A percentile compares a stretch with the other conserved stretches of the same genome.
phyloP scores from a whole-genome alignment of 2,329 filamentous ascomycete species.

The Cladosporium sp. region DNA sequence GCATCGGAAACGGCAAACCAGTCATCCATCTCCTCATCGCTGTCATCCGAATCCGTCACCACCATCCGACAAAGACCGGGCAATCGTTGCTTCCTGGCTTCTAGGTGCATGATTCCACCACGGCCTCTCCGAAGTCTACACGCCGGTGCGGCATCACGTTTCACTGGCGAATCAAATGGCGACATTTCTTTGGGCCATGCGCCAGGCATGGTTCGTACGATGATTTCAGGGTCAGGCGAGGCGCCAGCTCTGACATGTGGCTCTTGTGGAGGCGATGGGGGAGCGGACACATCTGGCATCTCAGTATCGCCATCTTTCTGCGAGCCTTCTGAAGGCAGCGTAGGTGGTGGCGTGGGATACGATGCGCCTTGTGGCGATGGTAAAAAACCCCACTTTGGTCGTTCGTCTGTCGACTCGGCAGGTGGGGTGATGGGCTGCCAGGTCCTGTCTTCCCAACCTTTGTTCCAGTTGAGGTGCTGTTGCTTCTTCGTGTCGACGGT shows the following conservation, averaged over 20 bases:
- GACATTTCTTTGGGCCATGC: conserved; percentile 15
- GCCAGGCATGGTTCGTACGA: conserved; percentile 21
- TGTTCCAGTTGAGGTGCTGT: conserved; percentile 89
- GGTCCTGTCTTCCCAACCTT: conserved; percentile 83
- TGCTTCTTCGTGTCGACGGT: conserved; percentile 84
- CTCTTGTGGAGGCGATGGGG: conserved; percentile 14
- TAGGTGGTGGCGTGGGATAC: conserved; percentile 46
- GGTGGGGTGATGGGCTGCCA: conserved; percentile 78
- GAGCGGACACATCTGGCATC: conserved; percentile 26
- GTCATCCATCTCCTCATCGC: conserved; percentile 66
- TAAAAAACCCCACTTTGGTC: conserved; percentile 26
- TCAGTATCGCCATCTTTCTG: conserved; percentile 37
- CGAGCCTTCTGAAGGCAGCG: conserved; percentile 39
- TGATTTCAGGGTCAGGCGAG: conserved; percentile 22
- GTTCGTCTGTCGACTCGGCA: conserved; percentile 46
- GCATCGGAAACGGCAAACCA: conserved; percentile 25
- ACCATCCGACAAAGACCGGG: conserved; percentile 25
- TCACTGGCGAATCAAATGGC: conserved; percentile 10
- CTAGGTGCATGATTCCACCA: conserved; percentile 80
- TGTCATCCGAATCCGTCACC: conserved; percentile 73
- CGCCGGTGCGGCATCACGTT: conserved; percentile 47
- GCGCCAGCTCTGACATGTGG: conserved; percentile 20
- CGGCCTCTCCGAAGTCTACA: conserved; percentile 83
- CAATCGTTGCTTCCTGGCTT: conserved; percentile 44
- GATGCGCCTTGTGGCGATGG: conserved; percentile 23